phyloP scores from a whole-genome alignment of 2,329 filamentous ascomycete species.

The Phialophora macrospora region DNA sequence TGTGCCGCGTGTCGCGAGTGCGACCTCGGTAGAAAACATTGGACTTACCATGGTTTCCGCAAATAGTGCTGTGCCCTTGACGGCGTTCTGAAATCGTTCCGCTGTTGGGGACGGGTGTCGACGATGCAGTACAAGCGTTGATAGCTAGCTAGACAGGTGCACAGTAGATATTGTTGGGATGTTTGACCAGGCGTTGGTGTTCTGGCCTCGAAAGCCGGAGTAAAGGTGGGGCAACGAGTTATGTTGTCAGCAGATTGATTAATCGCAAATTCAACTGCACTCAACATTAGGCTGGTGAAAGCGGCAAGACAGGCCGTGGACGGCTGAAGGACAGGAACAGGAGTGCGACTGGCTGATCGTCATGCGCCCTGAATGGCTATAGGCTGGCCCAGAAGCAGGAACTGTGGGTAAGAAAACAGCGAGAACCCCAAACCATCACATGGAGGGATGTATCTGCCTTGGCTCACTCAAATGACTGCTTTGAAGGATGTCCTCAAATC shows the following conservation, averaged over 20 bases:
- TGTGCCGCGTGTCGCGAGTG: slow-evolving; percentile 1
- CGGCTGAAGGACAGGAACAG: slow-evolving; percentile 12
- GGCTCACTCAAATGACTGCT: not conserved
- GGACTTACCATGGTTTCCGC: slow-evolving; percentile 27
- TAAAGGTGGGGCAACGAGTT: slow-evolving; percentile 21
- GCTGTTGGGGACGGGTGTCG: not conserved
- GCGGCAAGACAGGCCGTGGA: slow-evolving; percentile 1
- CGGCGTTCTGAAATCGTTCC: not conserved
- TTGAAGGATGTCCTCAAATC: not conserved
- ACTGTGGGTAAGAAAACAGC: not conserved
- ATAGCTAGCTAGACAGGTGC: not conserved
- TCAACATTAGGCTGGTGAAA: not conserved
- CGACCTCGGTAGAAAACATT: not conserved
- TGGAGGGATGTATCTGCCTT: not conserved
- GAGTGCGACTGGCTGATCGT: slow-evolving; percentile 16
- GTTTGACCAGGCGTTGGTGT: not conserved
- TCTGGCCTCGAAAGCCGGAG: not conserved
- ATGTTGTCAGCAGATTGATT: slow-evolving; percentile 19
- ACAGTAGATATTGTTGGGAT: slow-evolving; percentile 1
- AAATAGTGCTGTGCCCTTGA: not conserved
- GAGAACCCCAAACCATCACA: not conserved
- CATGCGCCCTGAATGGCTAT: slow-evolving; percentile 4
- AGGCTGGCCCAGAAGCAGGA: slow-evolving; percentile 4
- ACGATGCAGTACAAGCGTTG: not conserved
- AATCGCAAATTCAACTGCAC: not conserved